Evolutionary conservation across 306 rosid species (phyloP).

Genomic region (Pyrus bretschneideri): DNA sequence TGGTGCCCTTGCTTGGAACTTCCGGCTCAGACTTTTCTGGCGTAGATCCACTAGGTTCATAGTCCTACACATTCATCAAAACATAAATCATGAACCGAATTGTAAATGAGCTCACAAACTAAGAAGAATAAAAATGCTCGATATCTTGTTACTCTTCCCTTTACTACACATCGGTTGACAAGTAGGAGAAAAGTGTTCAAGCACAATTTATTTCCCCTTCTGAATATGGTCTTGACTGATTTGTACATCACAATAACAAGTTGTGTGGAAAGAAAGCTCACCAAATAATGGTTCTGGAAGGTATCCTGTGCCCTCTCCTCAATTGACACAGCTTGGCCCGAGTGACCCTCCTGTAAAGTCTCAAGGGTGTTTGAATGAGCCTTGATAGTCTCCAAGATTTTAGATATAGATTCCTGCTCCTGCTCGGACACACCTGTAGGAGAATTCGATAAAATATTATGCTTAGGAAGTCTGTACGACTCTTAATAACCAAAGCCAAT

Average conservation of each 20-base stretch:
- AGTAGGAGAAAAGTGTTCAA: neutral
- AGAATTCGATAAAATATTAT: neutral
- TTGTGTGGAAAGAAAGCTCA: constrained; percentile 17
- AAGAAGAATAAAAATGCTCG: no score
- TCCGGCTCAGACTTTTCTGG: constrained; percentile 60
- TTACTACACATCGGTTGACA: neutral
- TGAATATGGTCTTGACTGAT: neutral
- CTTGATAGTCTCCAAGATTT: constrained; percentile 38
- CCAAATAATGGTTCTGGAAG: constrained; percentile 56
- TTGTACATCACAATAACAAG: neutral
- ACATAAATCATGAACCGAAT: neutral
- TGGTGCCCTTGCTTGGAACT: constrained; percentile 63
- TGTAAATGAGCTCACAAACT: neutral
- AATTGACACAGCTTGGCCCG: constrained; percentile 51
- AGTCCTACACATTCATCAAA: constrained; percentile 49
- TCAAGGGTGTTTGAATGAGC: constrained; percentile 51
- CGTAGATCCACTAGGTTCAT: constrained; percentile 75
- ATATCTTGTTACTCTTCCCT: no score
- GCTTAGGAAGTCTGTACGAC: no score
- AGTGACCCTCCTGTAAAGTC: constrained; percentile 50
- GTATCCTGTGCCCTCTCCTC: constrained; percentile 54
- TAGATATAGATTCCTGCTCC: constrained; percentile 42
- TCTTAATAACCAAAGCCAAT: neutral
- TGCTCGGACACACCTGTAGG: constrained; percentile 45
- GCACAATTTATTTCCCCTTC: neutral